Percentiles rank a stretch among this genome's conserved stretches.
Conservation (phyloP, 176 grass and related monocot species). For the maize (Zea mays) region Zm-B73-REFERENCE-NAM-5.0 NC_050096.1:174577001-174577500, state of each 20-base stretch:
- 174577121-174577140: slow-evolving; percentile 97
- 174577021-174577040: slow-evolving; percentile 61
- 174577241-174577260: background rate
- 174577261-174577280: slow-evolving; percentile 60
- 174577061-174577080: slow-evolving; percentile 85
- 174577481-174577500: slow-evolving; percentile 64
- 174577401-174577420: slow-evolving; percentile 15
- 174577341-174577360: slow-evolving; percentile 12
- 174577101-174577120: slow-evolving; percentile 88
- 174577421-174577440: slow-evolving; percentile 89
- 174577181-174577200: slow-evolving; percentile 37
- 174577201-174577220: slow-evolving; percentile 2
- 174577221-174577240: background rate
- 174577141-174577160: slow-evolving; percentile 92
- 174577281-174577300: slow-evolving; percentile 68
- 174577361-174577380: background rate
- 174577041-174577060: slow-evolving; percentile 55
- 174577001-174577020: background rate
- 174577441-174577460: slow-evolving; percentile 65
- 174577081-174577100: slow-evolving; percentile 80
- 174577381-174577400: slow-evolving; percentile 6
- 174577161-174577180: slow-evolving; percentile 95
- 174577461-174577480: slow-evolving; percentile 92
- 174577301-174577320: slow-evolving; percentile 58
- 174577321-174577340: slow-evolving; percentile 17